phyloP scores from a whole-genome alignment of 805 yeast species.

The Lipomyces mesembrius region DNA sequence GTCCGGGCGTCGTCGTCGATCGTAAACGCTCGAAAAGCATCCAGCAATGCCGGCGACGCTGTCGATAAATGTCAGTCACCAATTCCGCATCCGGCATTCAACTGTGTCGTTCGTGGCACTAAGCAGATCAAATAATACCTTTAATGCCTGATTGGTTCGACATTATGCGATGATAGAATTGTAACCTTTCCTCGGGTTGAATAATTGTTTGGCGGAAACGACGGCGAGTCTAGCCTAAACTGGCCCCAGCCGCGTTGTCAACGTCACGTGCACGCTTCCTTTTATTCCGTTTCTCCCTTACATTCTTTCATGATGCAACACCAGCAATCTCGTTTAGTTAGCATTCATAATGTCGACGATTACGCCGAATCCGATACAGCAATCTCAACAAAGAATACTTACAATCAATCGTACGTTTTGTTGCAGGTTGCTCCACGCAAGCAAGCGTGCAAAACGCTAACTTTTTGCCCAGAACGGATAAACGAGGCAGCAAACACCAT shows the following conservation, averaged over 20 bases:
- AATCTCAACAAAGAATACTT: constrained; percentile 23
- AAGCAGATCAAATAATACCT: constrained; percentile 40
- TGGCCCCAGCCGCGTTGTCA: no score
- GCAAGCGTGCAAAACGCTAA: neutral
- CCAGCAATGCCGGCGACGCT: constrained; percentile 54
- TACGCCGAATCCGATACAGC: constrained; percentile 5
- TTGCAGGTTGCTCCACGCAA: neutral
- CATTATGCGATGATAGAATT: constrained; percentile 48
- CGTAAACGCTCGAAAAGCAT: constrained; percentile 52
- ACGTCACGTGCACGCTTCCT: no score
- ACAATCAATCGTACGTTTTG: constrained; percentile 27
- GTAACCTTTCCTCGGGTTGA: no score
- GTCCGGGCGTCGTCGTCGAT: constrained; percentile 45
- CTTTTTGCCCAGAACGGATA: constrained; percentile 27
- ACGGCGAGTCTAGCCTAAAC: no score
- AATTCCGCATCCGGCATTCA: neutral
- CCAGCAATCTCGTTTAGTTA: neutral
- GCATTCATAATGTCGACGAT: neutral
- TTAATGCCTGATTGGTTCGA: constrained; percentile 69
- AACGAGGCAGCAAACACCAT: constrained; percentile 31
- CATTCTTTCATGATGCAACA: neutral
- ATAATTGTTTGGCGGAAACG: no score
- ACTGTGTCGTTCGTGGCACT: neutral
- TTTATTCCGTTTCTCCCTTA: no score
- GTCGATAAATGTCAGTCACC: constrained; percentile 18